phyloP scores from a whole-genome alignment of 2,329 filamentous ascomycete genomes.

The Aspergillus quadricinctus region DNA sequence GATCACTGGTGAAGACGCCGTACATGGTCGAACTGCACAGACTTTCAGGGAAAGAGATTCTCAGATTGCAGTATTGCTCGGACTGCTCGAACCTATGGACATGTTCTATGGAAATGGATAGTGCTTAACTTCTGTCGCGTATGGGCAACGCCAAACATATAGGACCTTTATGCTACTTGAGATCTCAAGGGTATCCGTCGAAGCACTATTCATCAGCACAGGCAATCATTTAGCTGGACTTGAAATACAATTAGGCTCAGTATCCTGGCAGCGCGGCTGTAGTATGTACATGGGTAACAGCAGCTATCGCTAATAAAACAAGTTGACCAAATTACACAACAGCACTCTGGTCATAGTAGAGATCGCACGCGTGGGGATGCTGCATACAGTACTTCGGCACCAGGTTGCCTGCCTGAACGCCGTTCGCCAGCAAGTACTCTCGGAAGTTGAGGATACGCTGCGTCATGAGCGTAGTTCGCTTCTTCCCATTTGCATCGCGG shows the following conservation, averaged over 20 bases:
- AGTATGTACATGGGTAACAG: not conserved
- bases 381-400: constrained; percentile 57
- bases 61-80: too few species aligned
- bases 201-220: not conserved
- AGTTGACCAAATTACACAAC: constrained; percentile 10
- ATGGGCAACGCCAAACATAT: not conserved
- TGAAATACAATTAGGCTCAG: not conserved
- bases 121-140: not conserved
- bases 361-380: constrained; percentile 55
- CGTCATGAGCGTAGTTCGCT: constrained; percentile 51
- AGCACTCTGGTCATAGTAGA: constrained; percentile 49
- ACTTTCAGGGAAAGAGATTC: not conserved
- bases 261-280: not conserved
- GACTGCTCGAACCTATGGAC: not conserved
- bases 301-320: not conserved
- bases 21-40: not conserved
- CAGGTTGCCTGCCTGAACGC: constrained; percentile 47
- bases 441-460: constrained; percentile 57
- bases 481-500: constrained; percentile 45
- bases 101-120: not conserved
- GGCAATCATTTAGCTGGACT: not conserved
- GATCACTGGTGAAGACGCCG: too few species aligned
- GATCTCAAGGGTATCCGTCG: not conserved
- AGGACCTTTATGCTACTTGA: not conserved
- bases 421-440: constrained; percentile 55